Evolutionary conservation across 768 basidiomycete species (phyloP).

Genomic region (Pulveroboletus sp.): DNA sequence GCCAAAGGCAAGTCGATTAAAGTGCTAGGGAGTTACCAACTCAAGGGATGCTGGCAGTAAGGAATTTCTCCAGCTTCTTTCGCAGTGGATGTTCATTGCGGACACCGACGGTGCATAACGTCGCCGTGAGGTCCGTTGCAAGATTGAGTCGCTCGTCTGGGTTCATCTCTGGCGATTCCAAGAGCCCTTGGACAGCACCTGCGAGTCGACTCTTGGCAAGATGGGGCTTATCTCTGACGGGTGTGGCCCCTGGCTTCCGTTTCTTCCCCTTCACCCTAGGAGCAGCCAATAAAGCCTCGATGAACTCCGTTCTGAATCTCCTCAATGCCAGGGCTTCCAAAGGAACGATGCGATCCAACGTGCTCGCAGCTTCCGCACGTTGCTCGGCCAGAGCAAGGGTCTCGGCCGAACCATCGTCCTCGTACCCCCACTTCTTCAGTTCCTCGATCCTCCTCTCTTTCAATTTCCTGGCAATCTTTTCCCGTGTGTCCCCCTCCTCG

Average conservation of each 20-base stretch:
- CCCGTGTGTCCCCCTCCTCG: constrained; percentile 49
- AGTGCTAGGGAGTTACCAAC: background rate
- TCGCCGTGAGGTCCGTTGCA: constrained; percentile 46
- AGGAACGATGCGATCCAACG: constrained; percentile 60
- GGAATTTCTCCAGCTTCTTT: constrained; percentile 60
- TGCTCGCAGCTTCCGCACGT: constrained; percentile 70
- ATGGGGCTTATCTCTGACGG: constrained; percentile 33
- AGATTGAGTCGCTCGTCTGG: constrained; percentile 44
- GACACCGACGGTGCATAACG: constrained; percentile 51
- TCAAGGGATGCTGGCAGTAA: constrained; percentile 19
- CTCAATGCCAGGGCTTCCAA: constrained; percentile 62
- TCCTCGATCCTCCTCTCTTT: constrained; percentile 59
- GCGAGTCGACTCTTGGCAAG: constrained; percentile 63
- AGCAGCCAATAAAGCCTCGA: constrained; percentile 62
- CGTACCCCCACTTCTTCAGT: constrained; percentile 67
- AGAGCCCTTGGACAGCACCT: constrained; percentile 59
- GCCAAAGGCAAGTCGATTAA: background rate
- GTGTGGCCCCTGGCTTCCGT: constrained; percentile 47
- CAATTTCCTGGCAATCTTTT: constrained; percentile 53
- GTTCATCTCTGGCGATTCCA: constrained; percentile 48
- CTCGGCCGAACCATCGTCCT: constrained; percentile 46
- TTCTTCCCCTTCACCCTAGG: constrained; percentile 55
- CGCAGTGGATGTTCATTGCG: constrained; percentile 62
- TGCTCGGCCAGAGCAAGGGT: constrained; percentile 55
- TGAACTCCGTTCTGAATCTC: constrained; percentile 65